phyloP scores from a whole-genome alignment of 2,329 filamentous ascomycete species.

The Ceratocystis variospora region DNA sequence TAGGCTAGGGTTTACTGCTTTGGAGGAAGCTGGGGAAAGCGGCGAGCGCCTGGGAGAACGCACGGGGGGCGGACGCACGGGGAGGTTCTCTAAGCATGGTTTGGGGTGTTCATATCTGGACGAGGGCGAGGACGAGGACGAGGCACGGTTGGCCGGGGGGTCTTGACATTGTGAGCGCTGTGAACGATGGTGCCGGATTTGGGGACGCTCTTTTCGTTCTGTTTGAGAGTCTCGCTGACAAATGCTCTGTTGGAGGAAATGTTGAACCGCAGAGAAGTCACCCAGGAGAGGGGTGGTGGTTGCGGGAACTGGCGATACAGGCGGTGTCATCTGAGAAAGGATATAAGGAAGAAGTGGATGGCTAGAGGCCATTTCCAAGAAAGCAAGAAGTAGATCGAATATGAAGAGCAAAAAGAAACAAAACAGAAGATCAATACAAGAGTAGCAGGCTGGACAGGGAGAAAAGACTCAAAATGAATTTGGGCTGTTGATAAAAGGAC shows the following conservation, averaged over 20 bases:
- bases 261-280: slow-evolving; percentile 14
- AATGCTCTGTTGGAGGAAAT: neutral
- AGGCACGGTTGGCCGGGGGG: neutral
- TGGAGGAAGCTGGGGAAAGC: neutral
- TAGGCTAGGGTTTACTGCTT: neutral
- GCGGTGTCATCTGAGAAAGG: slow-evolving; percentile 18
- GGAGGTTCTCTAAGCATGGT: neutral
- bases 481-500: neutral
- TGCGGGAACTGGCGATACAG: slow-evolving; percentile 15
- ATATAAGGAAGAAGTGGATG: slow-evolving; percentile 11
- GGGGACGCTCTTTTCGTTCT: neutral
- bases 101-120: neutral
- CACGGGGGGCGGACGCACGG: no score
- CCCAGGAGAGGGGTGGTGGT: slow-evolving; percentile 10
- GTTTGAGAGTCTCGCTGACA: neutral
- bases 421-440: neutral
- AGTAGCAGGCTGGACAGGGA: neutral
- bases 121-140: neutral
- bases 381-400: neutral
- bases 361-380: slow-evolving; percentile 1
- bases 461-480: neutral
- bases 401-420: neutral
- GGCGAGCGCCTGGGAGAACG: no score
- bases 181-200: neutral
- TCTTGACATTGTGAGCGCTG: slow-evolving; percentile 2